Evolutionary conservation across 768 basidiomycete species (phyloP), one percentile per base, ranked within the genome.

Genomic region (Bullera alba): DNA sequence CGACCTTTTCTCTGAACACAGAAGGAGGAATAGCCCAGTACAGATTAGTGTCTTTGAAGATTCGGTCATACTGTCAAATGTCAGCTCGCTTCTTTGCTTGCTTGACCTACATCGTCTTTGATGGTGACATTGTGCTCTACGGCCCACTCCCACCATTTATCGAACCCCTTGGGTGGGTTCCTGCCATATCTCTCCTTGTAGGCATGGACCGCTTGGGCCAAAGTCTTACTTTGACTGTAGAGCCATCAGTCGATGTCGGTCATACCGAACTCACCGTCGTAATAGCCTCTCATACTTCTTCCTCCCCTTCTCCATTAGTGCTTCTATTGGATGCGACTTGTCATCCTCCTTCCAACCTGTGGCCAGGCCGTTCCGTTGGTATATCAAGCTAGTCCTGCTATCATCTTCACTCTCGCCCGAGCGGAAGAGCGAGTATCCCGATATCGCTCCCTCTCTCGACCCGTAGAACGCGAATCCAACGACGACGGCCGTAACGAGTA

Each of bases 81-180:
- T 43, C 34, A 27, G 4, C 8, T 43, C 25, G 6, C 21, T 10
- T 28, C 42, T 85, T 91, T 67, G 43, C 15, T 6, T 2, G 26
- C 21, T 17, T 28, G 1, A 54, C 56, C 46, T 48, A 58, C 56
- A 48, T 95, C 91, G 68, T 95, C 91, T 1, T 85, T 75, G 73
- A 95, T 79, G 60, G 82, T 80, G 46, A 86, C 83, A 4, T 79
- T 72, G 69, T 87, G 79, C 49, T 80, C 75, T 69, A 77, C 72
- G 14, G 82, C 83, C 69, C 86, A 93, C 37, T 70, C 63, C 81
- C 83, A 91, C 91, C 92, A 95, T 21, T 77, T 73, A 65, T 89
- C 90, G 56, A 96, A 96, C 1, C 90, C 92, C 35, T 78, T 80
- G 0, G 92, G 91, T 12, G 92, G 92, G 27, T 80, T 73, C 19